phyloP scores from a whole-genome alignment of 768 basidiomycete species.

The Leccinum broughii region DNA sequence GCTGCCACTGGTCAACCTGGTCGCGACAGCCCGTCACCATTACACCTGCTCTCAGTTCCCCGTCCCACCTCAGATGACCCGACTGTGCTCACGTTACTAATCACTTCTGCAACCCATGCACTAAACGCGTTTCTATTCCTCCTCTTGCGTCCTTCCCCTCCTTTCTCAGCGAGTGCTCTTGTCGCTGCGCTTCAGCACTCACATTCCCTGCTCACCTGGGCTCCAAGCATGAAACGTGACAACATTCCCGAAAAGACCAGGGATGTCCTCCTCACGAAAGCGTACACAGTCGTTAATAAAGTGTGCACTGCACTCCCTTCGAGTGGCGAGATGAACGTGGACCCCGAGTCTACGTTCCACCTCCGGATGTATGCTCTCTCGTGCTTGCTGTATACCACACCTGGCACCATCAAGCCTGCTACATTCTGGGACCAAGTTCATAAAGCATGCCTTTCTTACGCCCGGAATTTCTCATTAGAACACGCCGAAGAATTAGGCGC shows the following conservation, averaged over 20 bases:
- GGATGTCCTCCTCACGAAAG: conserved; percentile 59
- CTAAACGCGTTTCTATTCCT: conserved; percentile 43
- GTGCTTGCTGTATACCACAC: conserved; percentile 49
- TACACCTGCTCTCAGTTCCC: conserved; percentile 45
- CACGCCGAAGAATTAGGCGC: conserved; percentile 14
- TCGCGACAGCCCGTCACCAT: conserved; percentile 4
- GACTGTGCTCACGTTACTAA: conserved; percentile 51
- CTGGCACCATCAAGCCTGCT: conserved; percentile 46
- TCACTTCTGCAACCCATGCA: conserved; percentile 59
- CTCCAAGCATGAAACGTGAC: conserved; percentile 38
- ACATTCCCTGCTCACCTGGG: conserved; percentile 53
- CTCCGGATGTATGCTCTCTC: conserved; percentile 48
- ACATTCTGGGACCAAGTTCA: conserved; percentile 72
- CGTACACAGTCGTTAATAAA: conserved; percentile 53
- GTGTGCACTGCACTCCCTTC: conserved; percentile 34
- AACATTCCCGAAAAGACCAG: conserved; percentile 51
- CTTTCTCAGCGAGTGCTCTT: conserved; percentile 27
- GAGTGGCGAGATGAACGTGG: conserved; percentile 11
- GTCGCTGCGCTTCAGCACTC: conserved; percentile 30
- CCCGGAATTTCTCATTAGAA: conserved; percentile 22
- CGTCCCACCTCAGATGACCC: conserved; percentile 35
- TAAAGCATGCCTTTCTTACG: conserved; percentile 45
- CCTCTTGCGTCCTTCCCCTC: conserved; percentile 19
- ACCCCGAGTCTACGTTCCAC: conserved; percentile 31
- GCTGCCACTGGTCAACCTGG: not conserved